phyloP scores from a whole-genome alignment of 1,284 basidiomycete genomes.

The Ganoderma multipileum region DNA sequence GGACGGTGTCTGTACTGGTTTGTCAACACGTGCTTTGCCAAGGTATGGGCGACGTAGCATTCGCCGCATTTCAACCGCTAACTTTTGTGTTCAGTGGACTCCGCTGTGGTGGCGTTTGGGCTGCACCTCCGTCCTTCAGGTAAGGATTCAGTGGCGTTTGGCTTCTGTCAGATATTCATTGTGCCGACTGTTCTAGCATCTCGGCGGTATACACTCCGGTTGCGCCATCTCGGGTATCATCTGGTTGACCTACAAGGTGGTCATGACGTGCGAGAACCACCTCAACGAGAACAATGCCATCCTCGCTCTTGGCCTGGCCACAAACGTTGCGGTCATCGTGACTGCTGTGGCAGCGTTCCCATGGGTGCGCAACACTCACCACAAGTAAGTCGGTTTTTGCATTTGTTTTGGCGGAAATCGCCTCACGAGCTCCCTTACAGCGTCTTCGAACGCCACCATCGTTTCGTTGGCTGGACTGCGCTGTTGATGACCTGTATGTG shows the following conservation, averaged over 20 bases:
- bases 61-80: slow-evolving; percentile 17
- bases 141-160: slow-evolving; percentile 30
- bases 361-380: slow-evolving; percentile 77
- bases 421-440: slow-evolving; percentile 42
- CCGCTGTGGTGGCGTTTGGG: slow-evolving; percentile 73
- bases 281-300: slow-evolving; percentile 58
- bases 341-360: slow-evolving; percentile 69
- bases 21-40: slow-evolving; percentile 63
- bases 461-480: slow-evolving; percentile 77
- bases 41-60: slow-evolving; percentile 49
- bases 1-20: slow-evolving; percentile 58
- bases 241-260: slow-evolving; percentile 70
- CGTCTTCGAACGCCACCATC: slow-evolving; percentile 77
- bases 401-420: slow-evolving; percentile 9
- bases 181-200: slow-evolving; percentile 51
- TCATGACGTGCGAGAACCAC: slow-evolving; percentile 57
- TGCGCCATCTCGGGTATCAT: slow-evolving; percentile 71
- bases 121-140: slow-evolving; percentile 75
- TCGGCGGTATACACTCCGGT: slow-evolving; percentile 79
- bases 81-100: slow-evolving; percentile 56
- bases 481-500: slow-evolving; percentile 63
- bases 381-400: slow-evolving; percentile 60
- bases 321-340: slow-evolving; percentile 60
- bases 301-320: slow-evolving; percentile 63
- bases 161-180: not conserved